phyloP scores from a whole-genome alignment of 371 early-diverging fungal species.

The Syncephalastrum contaminatum region DNA sequence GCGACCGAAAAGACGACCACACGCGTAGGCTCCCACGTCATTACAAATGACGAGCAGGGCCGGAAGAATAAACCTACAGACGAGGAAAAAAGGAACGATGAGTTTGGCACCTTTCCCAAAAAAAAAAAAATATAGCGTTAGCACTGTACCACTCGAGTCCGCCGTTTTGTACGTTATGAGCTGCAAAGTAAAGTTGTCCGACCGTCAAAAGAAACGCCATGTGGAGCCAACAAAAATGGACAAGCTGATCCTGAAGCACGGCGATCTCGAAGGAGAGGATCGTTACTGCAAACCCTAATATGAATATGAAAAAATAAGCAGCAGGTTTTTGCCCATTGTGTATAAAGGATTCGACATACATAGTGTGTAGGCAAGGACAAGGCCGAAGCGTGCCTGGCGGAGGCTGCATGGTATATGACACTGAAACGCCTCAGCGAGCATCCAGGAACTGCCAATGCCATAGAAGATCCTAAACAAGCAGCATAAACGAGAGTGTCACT shows the following conservation, averaged over 20 bases:
- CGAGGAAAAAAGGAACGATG: not conserved
- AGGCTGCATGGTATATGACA: no score
- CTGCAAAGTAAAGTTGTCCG: constrained; percentile 24
- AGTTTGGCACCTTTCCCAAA: not conserved
- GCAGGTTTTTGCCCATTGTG: no score
- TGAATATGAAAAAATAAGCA: no score
- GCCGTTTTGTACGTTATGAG: constrained; percentile 23
- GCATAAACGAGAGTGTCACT: no score
- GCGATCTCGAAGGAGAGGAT: constrained; percentile 4
- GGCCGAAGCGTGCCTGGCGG: no score
- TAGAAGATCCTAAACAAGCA: no score
- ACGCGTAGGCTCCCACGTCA: constrained; percentile 31
- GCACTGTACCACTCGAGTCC: constrained; percentile 21
- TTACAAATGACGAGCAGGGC: constrained; percentile 24
- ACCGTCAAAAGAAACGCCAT: constrained; percentile 20
- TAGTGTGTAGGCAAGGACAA: no score
- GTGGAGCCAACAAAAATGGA: constrained; percentile 30
- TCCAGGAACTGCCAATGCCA: no score
- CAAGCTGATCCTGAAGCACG: constrained; percentile 6
- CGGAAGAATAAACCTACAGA: constrained; percentile 29
- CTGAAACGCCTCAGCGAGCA: no score
- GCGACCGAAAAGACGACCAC: constrained; percentile 17
- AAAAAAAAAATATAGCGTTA: not conserved
- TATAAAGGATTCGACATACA: no score
- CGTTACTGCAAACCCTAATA: constrained; percentile 14